A percentile compares a stretch with the other conserved stretches of the same genome.
Conservation (phyloP, 768 basidiomycete genomes). For the Suillus sp. region DNA sequence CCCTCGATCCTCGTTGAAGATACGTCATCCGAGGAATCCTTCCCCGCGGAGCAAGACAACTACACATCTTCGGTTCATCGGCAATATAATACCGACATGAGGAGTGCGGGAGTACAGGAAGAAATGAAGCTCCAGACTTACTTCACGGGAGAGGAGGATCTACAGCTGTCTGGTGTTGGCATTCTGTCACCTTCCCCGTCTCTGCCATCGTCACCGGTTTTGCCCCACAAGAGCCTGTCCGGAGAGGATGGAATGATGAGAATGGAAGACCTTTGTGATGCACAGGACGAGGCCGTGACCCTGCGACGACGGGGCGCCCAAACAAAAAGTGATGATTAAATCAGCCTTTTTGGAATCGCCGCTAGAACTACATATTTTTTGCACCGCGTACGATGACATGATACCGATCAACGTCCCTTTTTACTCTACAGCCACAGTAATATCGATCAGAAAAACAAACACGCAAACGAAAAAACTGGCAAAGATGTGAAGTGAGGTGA, state of each 20-base stretch:
- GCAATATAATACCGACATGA: constrained; percentile 8
- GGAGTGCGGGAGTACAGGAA: neutral
- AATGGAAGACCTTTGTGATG: constrained; percentile 13
- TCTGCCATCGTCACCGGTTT: constrained; percentile 63
- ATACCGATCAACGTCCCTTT: constrained; percentile 17
- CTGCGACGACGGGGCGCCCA: constrained; percentile 26
- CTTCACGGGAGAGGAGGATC: constrained; percentile 51
- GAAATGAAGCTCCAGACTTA: constrained; percentile 42
- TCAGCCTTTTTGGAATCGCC: constrained; percentile 8
- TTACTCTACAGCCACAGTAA: constrained; percentile 25
- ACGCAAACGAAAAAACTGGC: neutral
- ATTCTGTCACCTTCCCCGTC: constrained; percentile 74
- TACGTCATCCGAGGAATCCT: constrained; percentile 19
- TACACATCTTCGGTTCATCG: constrained; percentile 6
- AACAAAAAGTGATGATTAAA: constrained; percentile 12
- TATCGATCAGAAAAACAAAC: constrained; percentile 10
- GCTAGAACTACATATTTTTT: constrained; percentile 16
- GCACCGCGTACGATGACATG: constrained; percentile 16
- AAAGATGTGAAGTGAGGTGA: neutral
- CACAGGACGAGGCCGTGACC: constrained; percentile 16
- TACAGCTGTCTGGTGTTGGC: constrained; percentile 67
- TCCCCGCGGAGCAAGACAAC: constrained; percentile 18
- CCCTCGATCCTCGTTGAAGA: constrained; percentile 13
- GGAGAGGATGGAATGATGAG: constrained; percentile 21
- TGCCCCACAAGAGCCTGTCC: constrained; percentile 40